Evolutionary conservation across 2,329 filamentous ascomycete genomes (phyloP).

Genomic region (Hymenoscyphus salicellus): DNA sequence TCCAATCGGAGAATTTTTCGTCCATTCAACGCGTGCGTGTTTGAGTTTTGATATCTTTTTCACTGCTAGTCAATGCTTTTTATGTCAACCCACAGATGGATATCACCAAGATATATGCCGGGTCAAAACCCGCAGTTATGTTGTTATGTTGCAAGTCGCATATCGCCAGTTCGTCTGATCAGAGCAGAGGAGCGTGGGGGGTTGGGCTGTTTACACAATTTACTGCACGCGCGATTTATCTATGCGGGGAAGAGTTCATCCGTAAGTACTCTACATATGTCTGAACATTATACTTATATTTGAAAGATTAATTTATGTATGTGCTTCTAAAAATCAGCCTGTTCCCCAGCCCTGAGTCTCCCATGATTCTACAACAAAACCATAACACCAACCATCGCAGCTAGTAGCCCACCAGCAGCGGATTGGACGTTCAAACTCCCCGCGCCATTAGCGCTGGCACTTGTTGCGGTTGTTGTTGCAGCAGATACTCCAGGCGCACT

Average conservation of each 20-base stretch:
- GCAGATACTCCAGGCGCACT: not conserved
- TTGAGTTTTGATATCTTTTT: not conserved
- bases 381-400: not conserved
- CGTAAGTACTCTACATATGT: too few relatives aligned
- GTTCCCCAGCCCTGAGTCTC: not conserved
- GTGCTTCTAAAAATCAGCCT: not conserved
- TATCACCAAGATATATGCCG: not conserved
- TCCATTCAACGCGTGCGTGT: not conserved
- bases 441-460: not conserved
- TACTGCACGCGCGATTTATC: too few relatives aligned
- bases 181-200: not conserved
- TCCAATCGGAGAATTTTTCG: not conserved
- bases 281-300: not conserved
- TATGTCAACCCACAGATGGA: not conserved
- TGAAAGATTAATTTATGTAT: not conserved
- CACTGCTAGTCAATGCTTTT: not conserved
- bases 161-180: not conserved
- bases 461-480: not conserved
- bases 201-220: not conserved
- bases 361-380: not conserved
- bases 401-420: not conserved
- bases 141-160: constrained; percentile 1
- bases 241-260: not conserved
- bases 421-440: not conserved
- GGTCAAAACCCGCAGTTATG: not conserved